Base-by-base conservation (phyloP, 208 protist species). In the Tritrichomonas foetus region DNA sequence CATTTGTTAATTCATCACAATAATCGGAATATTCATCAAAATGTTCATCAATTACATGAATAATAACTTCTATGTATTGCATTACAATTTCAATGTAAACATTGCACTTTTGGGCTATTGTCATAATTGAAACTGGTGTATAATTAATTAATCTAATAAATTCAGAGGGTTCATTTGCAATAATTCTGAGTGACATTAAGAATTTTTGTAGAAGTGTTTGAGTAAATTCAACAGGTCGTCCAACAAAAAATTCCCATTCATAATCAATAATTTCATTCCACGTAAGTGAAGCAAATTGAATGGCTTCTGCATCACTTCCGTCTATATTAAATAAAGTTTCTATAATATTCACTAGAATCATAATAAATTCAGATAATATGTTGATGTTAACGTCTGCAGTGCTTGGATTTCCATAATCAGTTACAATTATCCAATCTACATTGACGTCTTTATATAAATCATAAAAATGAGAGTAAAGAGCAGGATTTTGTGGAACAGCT, bases 221-320 rank as follows among this genome's bases (percentile, higher is more conserved):
- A 5, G 25, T n/a, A 69, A 69, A 69, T 69, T 16, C 11, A 33
- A 8, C 11, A 33, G 27, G 3, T n/a, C 64, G n/a, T n/a, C 3
- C 27, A 11, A n/a, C 13, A 16, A 69, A 69, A 30, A 69, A 69
- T 69, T 69, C 22, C 5, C 3, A 11, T n/a, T 69, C 25, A 69
- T 69, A 69, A 69, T 69, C 64, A 69, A 69, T 69, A 69, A 69
- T 69, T 69, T 69, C 64, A n/a, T 25, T n/a, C 64, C 64, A 69
- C n/a, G 27, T 30, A n/a, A 33, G 3, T 69, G 64, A 69, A 8
- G 64, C 64, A 69, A 69, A n/a, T 69, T 69, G 64, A n/a, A 30
- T 30, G 25, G 64, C 11, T 5, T 33, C 16, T n/a, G 8, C 25
- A n/a, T 69, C 64, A 69, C n/a, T 5, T n/a, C 20, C 53, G 16